phyloP scores from a whole-genome alignment of 495 filamentous ascomycete species.

The Echria macrotheca region DNA sequence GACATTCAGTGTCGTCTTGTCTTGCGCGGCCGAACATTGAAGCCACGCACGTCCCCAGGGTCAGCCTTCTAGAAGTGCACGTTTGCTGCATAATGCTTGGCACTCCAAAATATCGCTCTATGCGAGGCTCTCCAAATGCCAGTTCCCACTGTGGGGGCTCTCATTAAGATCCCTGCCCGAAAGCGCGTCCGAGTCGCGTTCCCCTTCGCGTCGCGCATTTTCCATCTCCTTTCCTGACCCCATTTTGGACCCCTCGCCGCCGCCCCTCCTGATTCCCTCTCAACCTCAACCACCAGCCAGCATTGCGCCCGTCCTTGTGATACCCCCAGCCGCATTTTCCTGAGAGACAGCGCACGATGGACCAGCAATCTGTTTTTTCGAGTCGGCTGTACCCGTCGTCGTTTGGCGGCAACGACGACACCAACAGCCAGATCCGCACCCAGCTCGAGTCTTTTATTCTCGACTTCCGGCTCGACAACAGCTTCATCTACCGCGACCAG shows the following conservation, averaged over 20 bases:
- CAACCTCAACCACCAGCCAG: not conserved
- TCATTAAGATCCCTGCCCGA: constrained; percentile 27
- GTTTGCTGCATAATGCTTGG: not conserved
- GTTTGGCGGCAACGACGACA: constrained; percentile 49
- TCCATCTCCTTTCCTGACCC: constrained; percentile 7
- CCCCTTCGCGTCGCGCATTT: constrained; percentile 23
- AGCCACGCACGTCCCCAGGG: not conserved
- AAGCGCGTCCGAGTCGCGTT: constrained; percentile 22
- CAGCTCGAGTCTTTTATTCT: constrained; percentile 79
- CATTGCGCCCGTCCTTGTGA: not conserved
- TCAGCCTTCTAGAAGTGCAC: not conserved
- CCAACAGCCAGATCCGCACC: constrained; percentile 52
- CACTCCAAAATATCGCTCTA: not conserved
- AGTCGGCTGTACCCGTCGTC: constrained; percentile 41
- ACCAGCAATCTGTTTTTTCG: constrained; percentile 82
- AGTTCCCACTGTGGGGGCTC: not conserved
- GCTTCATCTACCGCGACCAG: constrained; percentile 97
- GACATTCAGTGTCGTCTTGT: not conserved
- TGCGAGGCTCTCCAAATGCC: not conserved
- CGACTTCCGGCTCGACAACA: constrained; percentile 91
- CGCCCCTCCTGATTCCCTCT: constrained; percentile 1
- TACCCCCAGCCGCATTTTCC: not conserved
- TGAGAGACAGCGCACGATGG: constrained; percentile 58
- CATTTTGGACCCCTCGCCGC: constrained; percentile 4
- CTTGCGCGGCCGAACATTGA: not conserved